Percentiles rank a stretch among this genome's conserved stretches.
Conservation (phyloP, 257 asterid genomes). For the Rauvolfia tetraphylla region DNA sequence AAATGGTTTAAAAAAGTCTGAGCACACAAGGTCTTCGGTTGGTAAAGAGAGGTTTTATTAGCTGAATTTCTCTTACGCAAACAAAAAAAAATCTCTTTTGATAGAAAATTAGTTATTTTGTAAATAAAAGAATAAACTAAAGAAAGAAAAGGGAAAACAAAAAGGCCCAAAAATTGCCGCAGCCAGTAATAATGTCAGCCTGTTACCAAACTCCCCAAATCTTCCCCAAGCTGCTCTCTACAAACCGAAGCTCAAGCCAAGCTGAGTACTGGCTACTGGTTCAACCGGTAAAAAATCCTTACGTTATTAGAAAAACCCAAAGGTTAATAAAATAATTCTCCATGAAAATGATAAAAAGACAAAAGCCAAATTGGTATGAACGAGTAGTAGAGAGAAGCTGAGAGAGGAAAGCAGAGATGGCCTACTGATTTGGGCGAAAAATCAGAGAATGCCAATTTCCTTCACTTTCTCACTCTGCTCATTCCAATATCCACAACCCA, state of each 20-base stretch:
- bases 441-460: constrained; percentile 25
- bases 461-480: not conserved
- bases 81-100: no score
- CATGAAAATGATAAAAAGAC: constrained; percentile 24
- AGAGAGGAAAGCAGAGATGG: constrained; percentile 23
- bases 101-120: no score
- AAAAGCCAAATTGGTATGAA: constrained; percentile 7
- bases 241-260: constrained; percentile 6
- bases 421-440: constrained; percentile 26
- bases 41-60: no score
- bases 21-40: no score
- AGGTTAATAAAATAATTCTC: constrained; percentile 13
- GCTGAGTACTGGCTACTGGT: constrained; percentile 28
- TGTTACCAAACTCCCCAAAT: not conserved
- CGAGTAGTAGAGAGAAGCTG: constrained; percentile 11
- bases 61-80: no score
- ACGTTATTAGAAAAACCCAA: constrained; percentile 8
- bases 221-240: no score
- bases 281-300: constrained; percentile 27
- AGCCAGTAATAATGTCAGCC: not conserved
- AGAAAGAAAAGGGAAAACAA: not conserved
- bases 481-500: constrained; percentile 7
- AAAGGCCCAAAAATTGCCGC: not conserved
- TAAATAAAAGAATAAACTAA: not conserved
- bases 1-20: no score